A percentile compares a stretch with the other conserved stretches of the same genome.
Evolutionary conservation across 176 grass and related monocot species (phyloP).

Genomic region (Cenchrus purpureus): DNA sequence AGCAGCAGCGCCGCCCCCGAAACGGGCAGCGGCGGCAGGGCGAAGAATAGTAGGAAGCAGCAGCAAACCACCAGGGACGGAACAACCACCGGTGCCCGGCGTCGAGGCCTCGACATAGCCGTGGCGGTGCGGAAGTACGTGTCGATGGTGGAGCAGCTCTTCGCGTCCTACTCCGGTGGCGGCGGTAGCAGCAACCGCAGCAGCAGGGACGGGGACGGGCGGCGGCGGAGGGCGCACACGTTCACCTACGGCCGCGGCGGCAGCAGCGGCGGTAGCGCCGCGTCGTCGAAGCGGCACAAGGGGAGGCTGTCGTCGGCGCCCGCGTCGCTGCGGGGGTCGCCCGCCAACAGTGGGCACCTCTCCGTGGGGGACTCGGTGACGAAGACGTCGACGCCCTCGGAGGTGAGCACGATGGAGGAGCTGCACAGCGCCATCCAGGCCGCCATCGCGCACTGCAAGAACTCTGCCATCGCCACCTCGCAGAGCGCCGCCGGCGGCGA

Average conservation of each 20-base stretch:
- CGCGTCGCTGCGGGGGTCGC: slow-evolving; percentile 59
- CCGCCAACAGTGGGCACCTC: slow-evolving; percentile 68
- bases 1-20: neutral
- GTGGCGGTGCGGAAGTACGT: slow-evolving; percentile 60
- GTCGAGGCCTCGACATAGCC: slow-evolving; percentile 46
- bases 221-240: slow-evolving; percentile 42
- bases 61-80: slow-evolving; percentile 3
- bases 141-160: slow-evolving; percentile 58
- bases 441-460: slow-evolving; percentile 97
- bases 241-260: slow-evolving; percentile 46
- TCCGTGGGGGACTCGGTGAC: slow-evolving; percentile 38
- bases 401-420: slow-evolving; percentile 96
- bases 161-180: slow-evolving; percentile 40
- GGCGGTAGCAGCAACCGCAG: neutral
- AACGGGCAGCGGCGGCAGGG: neutral
- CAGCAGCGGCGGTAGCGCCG: neutral
- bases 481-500: neutral
- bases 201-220: neutral
- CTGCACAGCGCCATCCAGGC: slow-evolving; percentile 90
- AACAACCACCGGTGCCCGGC: neutral
- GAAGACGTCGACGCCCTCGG: slow-evolving; percentile 53
- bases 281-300: neutral
- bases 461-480: slow-evolving; percentile 42
- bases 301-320: slow-evolving; percentile 62
- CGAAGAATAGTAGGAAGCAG: neutral